Evolutionary conservation across 345 rosid species (phyloP), one percentile per base, ranked within the genome.

Genomic region (Linum usitatissimum): DNA sequence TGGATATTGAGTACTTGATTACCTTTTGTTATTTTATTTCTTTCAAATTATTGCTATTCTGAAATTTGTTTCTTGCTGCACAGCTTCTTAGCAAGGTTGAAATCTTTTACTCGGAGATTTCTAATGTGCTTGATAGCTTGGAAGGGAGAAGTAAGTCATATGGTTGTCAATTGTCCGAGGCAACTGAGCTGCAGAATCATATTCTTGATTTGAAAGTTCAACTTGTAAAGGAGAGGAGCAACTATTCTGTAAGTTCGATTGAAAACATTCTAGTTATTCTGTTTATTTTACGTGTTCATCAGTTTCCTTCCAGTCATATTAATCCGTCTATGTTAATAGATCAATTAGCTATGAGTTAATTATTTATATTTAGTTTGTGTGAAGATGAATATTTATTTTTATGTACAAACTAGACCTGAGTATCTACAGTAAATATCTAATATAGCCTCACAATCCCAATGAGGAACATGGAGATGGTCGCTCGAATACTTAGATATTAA

Each of bases 11-110:
- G 49, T 30, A 63, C 60, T 21, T 19, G 19, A 60, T 67, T 55
- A 57, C 23, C 53, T 51, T 14, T 63, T 58, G 17, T 31, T n/a
- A 62, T 48, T 23, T 14, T 55, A 45, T 45, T 34, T 34, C 38
- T 4, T 34, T 6, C 6, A 18, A 17, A 17, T 56, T 17, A 39
- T 14, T 57, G 57, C 62, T 21, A 9, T 18, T 28, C 18, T 18
- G 21, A 55, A 19, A 45, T 20, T 31, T 39, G 19, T 2, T 28
- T 18, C 10, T 61, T 53, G 18, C 31, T 28, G 0, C 30, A 63
- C 87, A 94, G 99, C 87, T 94, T 72, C 69, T 70, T 66, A 71
- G 71, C 53, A 85, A 82, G 71, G 78, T 85, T 83, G 75, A 83
- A 64, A 72, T 76, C 30, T 71, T 83, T 77, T 86, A 86, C 65